Evolutionary conservation across 2,329 filamentous ascomycete species (phyloP), one percentile per base, ranked within the genome.

Genomic region (Akanthomyces muscarius): DNA sequence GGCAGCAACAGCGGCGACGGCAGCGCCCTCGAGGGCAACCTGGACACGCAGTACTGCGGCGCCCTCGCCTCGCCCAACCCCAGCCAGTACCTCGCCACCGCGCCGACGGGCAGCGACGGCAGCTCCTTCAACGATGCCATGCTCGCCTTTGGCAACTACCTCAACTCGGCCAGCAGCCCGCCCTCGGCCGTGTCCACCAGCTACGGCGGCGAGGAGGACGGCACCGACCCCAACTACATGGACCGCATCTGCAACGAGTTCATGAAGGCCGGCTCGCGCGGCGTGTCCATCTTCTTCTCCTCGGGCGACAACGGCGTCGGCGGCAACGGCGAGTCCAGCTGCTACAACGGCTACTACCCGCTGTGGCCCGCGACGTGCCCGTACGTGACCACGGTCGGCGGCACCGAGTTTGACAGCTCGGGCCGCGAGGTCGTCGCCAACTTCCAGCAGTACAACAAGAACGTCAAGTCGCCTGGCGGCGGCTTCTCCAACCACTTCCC

Each of bases 201-300:
- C 21, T 62, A 86, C 70, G 77, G 75, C 18, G 80, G 80, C 66
- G 80, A 81, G 66, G 83, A 86, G 71, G 77, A 74, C 14, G 77
- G 79, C 57, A 71, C 66, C 30, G 44, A 53, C 7, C 25, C 23
- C 14, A 42, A 42, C 36, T 67, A 68, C 63, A 44, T 67, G 13
- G 69, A 75, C 50, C 75, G 83, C 3, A 82, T 85, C 69, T 85
- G 83, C 70, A 72, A 76, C 64, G 82, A 85, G 74, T 85, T 81
- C 70, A 78, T 84, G 77, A 85, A 85, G 73, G 77, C 84, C 3
- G 82, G 79, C 25, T 60, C 83, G 83, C 60, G 64, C 4, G 82
- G 82, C 36, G 75, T 83, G 16, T 78, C 79, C 1, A 71, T 86
- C 18, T 64, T 85, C 41, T 82, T 80, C 66, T 80, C 81, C 1